These are phyloP conservation scores for Neoboletus magnificus DNA, from an alignment of 768 basidiomycete genomes.

Conservation along the genomic window DNA sequence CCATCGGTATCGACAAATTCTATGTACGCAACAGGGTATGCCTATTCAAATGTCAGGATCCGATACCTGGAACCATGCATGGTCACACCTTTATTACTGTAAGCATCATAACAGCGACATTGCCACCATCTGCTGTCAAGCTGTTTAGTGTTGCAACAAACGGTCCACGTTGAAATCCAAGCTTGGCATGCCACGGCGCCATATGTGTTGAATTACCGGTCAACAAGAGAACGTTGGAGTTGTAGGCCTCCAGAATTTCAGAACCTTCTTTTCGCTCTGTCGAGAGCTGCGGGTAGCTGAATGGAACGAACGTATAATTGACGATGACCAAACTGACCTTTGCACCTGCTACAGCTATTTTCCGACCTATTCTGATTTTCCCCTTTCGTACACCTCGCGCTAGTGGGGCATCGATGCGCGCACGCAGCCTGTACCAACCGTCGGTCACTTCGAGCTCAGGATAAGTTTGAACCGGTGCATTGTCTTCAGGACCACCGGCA, in stretches of 20 bases:
- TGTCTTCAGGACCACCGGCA: constrained; percentile 35
- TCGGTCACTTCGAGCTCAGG: constrained; percentile 90
- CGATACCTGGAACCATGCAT: not conserved
- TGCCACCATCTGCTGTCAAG: constrained; percentile 78
- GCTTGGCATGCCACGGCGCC: constrained; percentile 82
- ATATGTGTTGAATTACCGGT: constrained; percentile 84
- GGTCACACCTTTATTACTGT: constrained; percentile 58
- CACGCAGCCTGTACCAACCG: constrained; percentile 91
- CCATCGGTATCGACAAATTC: constrained; percentile 57
- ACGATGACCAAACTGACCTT: constrained; percentile 48
- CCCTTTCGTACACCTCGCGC: constrained; percentile 65
- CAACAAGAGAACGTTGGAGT: constrained; percentile 61
- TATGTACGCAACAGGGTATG: constrained; percentile 76
- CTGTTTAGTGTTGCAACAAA: constrained; percentile 77
- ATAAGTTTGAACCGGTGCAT: constrained; percentile 35
- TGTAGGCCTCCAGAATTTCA: constrained; percentile 80
- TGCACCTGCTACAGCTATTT: constrained; percentile 78
- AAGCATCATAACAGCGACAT: constrained; percentile 70
- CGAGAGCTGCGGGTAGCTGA: constrained; percentile 47
- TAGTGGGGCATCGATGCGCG: constrained; percentile 71
- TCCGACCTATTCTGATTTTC: constrained; percentile 71
- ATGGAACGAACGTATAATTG: not conserved
- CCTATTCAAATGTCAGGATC: constrained; percentile 34
- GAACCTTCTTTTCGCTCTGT: constrained; percentile 70
- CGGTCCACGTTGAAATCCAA: constrained; percentile 70